Conservation (phyloP, 2,329 filamentous ascomycete genomes). For the Hymenoscyphus scutula region DNA sequence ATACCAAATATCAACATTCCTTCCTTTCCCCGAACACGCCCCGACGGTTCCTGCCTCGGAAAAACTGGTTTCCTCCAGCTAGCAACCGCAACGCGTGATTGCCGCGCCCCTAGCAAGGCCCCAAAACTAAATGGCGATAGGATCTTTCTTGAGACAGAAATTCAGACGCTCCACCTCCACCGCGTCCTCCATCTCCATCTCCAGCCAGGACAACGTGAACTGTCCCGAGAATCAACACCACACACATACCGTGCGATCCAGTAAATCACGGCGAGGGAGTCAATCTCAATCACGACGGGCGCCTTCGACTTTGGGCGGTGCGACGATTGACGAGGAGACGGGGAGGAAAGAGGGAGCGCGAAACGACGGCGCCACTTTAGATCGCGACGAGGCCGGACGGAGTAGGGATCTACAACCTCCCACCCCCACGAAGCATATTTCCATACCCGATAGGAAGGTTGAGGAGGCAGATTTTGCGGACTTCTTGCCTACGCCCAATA, state of each 20-base stretch:
- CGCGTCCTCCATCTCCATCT: conserved; percentile 21
- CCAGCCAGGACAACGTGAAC: conserved; percentile 17
- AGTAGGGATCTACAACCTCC: conserved; percentile 17
- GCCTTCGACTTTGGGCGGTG: conserved; percentile 15
- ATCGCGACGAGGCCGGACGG: conserved; percentile 3
- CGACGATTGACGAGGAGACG: conserved; percentile 20
- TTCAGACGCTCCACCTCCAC: conserved; percentile 29
- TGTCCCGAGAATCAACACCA: conserved; percentile 11
- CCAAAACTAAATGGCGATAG: conserved; percentile 28
- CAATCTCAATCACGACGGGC: conserved; percentile 4
- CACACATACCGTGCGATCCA: conserved; percentile 11
- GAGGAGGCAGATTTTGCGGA: conserved; percentile 14
- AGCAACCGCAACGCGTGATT: background rate
- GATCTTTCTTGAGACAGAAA: conserved; percentile 29
- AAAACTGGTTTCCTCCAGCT: background rate
- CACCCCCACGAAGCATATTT: conserved; percentile 14
- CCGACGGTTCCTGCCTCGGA: background rate
- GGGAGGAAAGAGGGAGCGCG: conserved; percentile 6
- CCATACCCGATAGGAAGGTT: conserved; percentile 31
- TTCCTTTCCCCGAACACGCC: too few relatives aligned
- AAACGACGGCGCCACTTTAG: background rate
- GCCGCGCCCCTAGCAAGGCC: background rate
- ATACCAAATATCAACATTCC: background rate
- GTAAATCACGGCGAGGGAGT: conserved; percentile 15
- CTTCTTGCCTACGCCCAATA: conserved; percentile 33